These are phyloP conservation scores for Teunomyces gatunensis DNA, from an alignment of 805 yeast genomes.

Conservation along the genomic window DNA sequence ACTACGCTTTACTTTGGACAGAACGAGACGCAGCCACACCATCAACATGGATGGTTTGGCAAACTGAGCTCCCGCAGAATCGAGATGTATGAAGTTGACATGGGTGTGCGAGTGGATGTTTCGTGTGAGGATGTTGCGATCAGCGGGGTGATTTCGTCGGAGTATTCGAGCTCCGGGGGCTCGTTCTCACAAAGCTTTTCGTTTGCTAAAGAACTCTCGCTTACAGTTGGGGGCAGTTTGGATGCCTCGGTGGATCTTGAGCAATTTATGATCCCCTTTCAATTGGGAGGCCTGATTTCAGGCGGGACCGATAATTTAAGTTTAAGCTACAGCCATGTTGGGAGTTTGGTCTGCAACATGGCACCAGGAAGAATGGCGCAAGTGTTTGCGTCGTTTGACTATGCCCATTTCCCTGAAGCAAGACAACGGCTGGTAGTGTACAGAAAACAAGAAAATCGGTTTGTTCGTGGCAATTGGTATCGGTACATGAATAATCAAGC, in stretches of 20 bases:
- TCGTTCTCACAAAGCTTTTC: slow-evolving; percentile 13
- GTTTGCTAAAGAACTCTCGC: slow-evolving; percentile 2
- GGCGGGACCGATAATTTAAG: slow-evolving; percentile 11
- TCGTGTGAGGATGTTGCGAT: slow-evolving; percentile 12
- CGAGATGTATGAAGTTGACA: slow-evolving; percentile 18
- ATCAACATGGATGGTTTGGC: not conserved
- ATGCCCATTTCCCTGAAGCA: slow-evolving; percentile 14
- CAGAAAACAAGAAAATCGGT: not conserved
- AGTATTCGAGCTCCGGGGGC: slow-evolving; percentile 15
- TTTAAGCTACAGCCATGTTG: slow-evolving; percentile 10
- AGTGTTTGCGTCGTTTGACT: slow-evolving; percentile 15
- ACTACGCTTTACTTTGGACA: slow-evolving; percentile 9
- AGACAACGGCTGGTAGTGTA: slow-evolving; percentile 9
- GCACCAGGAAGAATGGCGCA: slow-evolving; percentile 17
- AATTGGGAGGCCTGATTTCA: slow-evolving; percentile 4
- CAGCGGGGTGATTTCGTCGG: slow-evolving; percentile 16
- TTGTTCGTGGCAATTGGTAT: not conserved
- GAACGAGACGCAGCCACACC: slow-evolving; percentile 2
- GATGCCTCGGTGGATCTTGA: not conserved
- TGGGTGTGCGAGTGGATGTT: slow-evolving; percentile 10
- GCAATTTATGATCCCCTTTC: not conserved
- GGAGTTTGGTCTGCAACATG: slow-evolving; percentile 16
- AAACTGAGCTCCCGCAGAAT: slow-evolving; percentile 6
- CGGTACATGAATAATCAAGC: slow-evolving; percentile 1
- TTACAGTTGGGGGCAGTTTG: not conserved